Evolutionary conservation across 2,329 filamentous ascomycete species (phyloP).

Genomic region (Talaromyces marneffei): DNA sequence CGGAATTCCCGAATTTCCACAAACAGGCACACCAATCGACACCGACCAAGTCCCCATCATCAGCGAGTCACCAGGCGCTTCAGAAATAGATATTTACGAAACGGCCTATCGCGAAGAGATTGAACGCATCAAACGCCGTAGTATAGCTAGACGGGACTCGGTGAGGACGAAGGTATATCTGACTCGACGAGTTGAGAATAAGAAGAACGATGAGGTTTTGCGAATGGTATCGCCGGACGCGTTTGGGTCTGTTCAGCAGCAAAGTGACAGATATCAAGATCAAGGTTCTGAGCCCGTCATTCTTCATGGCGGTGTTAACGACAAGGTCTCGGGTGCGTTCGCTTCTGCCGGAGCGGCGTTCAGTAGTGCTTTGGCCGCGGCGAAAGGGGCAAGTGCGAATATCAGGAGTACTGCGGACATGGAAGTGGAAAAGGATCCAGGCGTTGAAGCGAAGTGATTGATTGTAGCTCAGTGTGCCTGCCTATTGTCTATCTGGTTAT

Average conservation of each 20-base stretch:
- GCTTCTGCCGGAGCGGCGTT: conserved; percentile 1
- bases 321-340: background rate
- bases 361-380: conserved; percentile 4
- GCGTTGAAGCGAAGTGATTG: background rate
- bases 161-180: conserved; percentile 54
- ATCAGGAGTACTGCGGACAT: background rate
- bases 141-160: conserved; percentile 30
- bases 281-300: conserved; percentile 11
- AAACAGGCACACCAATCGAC: conserved; percentile 27
- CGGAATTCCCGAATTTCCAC: conserved; percentile 30
- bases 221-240: conserved; percentile 23
- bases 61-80: conserved; percentile 76
- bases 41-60: conserved; percentile 45
- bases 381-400: background rate
- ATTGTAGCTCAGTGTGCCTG: background rate
- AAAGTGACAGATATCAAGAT: background rate
- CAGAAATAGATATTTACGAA: conserved; percentile 85
- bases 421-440: background rate
- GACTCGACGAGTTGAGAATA: conserved; percentile 46
- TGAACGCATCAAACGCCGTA: conserved; percentile 56
- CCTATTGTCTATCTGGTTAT: background rate
- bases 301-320: conserved; percentile 2
- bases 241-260: background rate
- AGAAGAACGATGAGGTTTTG: conserved; percentile 27
- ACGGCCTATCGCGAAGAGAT: conserved; percentile 79